Conservation (phyloP, 192 early-diverging fungal species). For the Rhizoclosmatium globosum region DNA sequence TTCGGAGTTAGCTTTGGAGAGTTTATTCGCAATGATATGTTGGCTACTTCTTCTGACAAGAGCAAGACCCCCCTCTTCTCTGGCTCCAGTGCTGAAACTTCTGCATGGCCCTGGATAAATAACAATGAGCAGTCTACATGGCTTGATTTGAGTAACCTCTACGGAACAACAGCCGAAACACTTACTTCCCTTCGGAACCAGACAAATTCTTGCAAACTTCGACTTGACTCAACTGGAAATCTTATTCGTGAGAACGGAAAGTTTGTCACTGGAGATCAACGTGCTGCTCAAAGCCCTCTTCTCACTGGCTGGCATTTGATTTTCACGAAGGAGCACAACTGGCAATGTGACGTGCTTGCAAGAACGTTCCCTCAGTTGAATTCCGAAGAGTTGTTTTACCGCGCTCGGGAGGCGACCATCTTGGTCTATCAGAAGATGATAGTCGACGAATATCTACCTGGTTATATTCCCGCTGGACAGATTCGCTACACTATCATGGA, state of each 20-base stretch:
- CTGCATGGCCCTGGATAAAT: background rate
- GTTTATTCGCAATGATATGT: background rate
- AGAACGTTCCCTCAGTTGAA: background rate
- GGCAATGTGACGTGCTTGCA: background rate
- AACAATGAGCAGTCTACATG: background rate
- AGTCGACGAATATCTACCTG: background rate
- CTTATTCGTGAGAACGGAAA: background rate
- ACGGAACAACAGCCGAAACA: background rate
- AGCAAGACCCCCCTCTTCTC: background rate
- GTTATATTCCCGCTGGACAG: background rate
- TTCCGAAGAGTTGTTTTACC: background rate
- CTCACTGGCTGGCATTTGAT: background rate
- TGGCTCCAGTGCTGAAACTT: background rate
- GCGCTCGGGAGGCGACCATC: constrained; percentile 2
- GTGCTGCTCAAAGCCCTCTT: background rate
- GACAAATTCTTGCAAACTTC: background rate
- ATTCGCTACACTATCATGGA: background rate
- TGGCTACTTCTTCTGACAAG: background rate
- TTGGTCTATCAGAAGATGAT: background rate
- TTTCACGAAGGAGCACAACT: constrained; percentile 8
- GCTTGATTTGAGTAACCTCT: background rate
- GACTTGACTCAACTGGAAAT: background rate
- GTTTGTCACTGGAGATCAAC: background rate
- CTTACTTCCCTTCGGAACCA: background rate
- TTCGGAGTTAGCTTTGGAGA: constrained; percentile 3